Percentiles rank a stretch among this genome's conserved stretches.
Evolutionary conservation across 2,329 filamentous ascomycete genomes (phyloP).

Genomic region (Thelonectria blattea): DNA sequence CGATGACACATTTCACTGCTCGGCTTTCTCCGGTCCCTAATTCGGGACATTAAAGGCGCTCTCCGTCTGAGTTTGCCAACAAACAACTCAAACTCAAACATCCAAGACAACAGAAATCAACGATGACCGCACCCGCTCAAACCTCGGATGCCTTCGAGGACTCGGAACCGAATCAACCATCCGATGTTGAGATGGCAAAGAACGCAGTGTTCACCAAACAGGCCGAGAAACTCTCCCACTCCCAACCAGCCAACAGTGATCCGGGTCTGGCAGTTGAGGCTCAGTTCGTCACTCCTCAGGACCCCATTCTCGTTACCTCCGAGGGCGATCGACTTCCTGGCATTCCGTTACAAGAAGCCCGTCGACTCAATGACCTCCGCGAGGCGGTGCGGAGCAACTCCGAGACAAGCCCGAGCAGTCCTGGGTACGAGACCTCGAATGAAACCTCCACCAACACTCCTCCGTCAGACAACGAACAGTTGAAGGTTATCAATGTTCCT

Average conservation of each 20-base stretch:
- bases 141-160: constrained; percentile 17
- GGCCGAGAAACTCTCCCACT: constrained; percentile 61
- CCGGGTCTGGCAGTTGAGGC: constrained; percentile 64
- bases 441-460: constrained; percentile 40
- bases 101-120: background rate
- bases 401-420: constrained; percentile 36
- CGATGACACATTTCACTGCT: background rate
- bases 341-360: constrained; percentile 72
- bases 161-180: constrained; percentile 16
- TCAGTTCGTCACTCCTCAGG: constrained; percentile 70
- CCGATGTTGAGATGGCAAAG: constrained; percentile 41
- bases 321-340: constrained; percentile 71
- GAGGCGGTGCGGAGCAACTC: constrained; percentile 50
- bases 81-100: background rate
- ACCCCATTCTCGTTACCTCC: constrained; percentile 73
- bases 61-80: background rate
- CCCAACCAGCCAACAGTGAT: constrained; percentile 39
- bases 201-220: constrained; percentile 63
- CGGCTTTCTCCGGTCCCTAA: background rate
- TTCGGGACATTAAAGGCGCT: background rate
- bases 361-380: constrained; percentile 70
- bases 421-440: constrained; percentile 36
- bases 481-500: constrained; percentile 36
- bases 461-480: constrained; percentile 35
- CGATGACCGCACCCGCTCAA: constrained; percentile 27